Evolutionary conservation across 768 basidiomycete species (phyloP).

Genomic region (Leccinellum rugosiceps): DNA sequence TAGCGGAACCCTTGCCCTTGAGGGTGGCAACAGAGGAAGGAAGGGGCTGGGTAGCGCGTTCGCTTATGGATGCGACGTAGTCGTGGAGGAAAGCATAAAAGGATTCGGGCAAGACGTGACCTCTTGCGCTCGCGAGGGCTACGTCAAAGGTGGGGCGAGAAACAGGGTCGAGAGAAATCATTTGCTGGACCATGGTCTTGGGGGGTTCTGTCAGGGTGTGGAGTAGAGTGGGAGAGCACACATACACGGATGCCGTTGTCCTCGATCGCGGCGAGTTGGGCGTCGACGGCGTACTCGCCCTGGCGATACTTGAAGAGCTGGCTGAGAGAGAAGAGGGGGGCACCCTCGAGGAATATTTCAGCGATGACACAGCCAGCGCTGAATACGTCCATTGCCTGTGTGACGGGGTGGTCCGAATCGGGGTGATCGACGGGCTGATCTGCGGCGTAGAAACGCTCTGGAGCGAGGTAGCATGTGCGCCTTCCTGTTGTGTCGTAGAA

Average conservation of each 20-base stretch:
- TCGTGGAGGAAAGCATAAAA: constrained; percentile 96
- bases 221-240: constrained; percentile 13
- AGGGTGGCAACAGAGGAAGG: constrained; percentile 30
- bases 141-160: constrained; percentile 80
- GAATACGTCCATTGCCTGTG: constrained; percentile 97
- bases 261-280: constrained; percentile 68
- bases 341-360: constrained; percentile 93
- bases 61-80: constrained; percentile 79
- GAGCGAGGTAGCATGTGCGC: constrained; percentile 93
- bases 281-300: constrained; percentile 76
- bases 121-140: constrained; percentile 70
- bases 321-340: constrained; percentile 88
- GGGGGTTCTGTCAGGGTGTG: constrained; percentile 19
- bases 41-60: constrained; percentile 51
- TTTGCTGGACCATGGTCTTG: constrained; percentile 81
- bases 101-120: constrained; percentile 81
- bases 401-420: constrained; percentile 72
- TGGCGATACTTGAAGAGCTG: constrained; percentile 93
- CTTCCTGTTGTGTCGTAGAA: constrained; percentile 95
- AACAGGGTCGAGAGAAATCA: constrained; percentile 80
- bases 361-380: constrained; percentile 93
- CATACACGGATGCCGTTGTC: constrained; percentile 80
- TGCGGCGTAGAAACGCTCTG: constrained; percentile 89
- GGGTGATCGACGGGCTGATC: constrained; percentile 56
- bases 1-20: constrained; percentile 15